Conservation (phyloP, 225 moss, liverwort and hornwort genomes). For the Takakia lepidozioides region DNA sequence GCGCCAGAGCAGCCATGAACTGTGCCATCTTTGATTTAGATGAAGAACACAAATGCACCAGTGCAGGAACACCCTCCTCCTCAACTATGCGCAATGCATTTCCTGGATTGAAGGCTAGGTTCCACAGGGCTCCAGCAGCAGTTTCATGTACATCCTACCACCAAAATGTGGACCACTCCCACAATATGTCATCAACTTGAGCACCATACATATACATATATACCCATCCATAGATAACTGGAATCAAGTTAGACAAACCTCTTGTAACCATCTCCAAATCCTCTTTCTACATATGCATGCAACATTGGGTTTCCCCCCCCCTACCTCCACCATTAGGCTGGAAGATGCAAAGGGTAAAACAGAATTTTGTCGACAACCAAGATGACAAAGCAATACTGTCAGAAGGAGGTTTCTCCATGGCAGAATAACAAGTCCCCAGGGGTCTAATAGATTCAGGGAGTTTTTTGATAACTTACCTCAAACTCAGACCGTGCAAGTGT, state of each 20-base stretch:
- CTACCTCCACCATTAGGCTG: too few species aligned
- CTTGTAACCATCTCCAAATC: too few species aligned
- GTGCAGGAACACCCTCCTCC: slow-evolving; percentile 78
- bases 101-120: slow-evolving; percentile 88
- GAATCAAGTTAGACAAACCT: too few species aligned
- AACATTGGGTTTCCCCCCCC: too few species aligned
- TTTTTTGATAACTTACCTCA: slow-evolving; percentile 70
- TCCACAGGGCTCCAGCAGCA: slow-evolving; percentile 93
- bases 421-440: too few species aligned
- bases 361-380: too few species aligned
- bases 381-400: too few species aligned
- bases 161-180: neutral
- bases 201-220: neutral
- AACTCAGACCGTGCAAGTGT: slow-evolving; percentile 75
- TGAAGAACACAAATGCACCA: slow-evolving; percentile 80
- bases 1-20: slow-evolving; percentile 94
- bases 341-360: too few species aligned
- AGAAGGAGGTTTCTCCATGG: too few species aligned
- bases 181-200: neutral
- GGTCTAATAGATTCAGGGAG: too few species aligned
- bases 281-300: too few species aligned
- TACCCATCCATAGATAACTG: too few species aligned
- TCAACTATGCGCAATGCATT: slow-evolving; percentile 88
- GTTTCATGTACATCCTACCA: slow-evolving; percentile 88
- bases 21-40: slow-evolving; percentile 91